Base-by-base conservation (phyloP, 306 rosid genomes). In the Luffa acutangula region DNA sequence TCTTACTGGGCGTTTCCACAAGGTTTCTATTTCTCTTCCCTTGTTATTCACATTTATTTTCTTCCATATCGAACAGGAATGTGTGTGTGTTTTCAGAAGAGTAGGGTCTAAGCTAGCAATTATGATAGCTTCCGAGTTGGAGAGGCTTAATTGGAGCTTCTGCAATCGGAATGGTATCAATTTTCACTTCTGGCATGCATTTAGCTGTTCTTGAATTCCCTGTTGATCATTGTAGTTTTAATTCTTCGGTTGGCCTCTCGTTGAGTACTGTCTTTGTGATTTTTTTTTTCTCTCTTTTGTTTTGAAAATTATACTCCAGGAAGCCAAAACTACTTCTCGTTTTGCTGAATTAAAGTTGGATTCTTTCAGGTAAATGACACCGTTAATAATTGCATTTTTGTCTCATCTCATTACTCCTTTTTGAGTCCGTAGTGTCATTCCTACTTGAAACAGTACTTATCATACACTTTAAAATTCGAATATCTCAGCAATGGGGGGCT, bases 1-100 rank as follows among this genome's bases (percentile, higher is more conserved):
- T 81, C 91, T 88, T 80, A 88, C 89, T 17, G 91, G 91, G 70
- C 88, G 89, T 76, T 88, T 88, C 72, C 89, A 86, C 78, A 86
- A 86, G 89, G 91, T 88, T 42, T 46, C 80, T 74, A n/a, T 63
- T 36, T 63, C 65, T 49, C 34, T 56, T 51, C 66, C 33, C 51
- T 49, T 51, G 8, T 67, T 39, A 25, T 45, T 52, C 60, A 37
- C 66, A 13, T 82, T 12, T 13, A 33, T 36, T 54, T 14, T 42
- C 12, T 25, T 34, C 70, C 49, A 11, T 20, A 54, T 39, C n/a
- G 73, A 39, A 17, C 7, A 17, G 49, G 6, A 63, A 63, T 63
- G 70, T 63, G 5, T 34, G 0, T 13, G 37, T 60, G 4, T 5
- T 36, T 63, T 13, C 20, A 33, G 21, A 63, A 13, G 11, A 63